Percentiles rank a stretch among this genome's conserved stretches.
These are phyloP conservation scores for Yamadazyma sp. DNA, from an alignment of 1,139 yeast genomes.

Conservation along the genomic window DNA sequence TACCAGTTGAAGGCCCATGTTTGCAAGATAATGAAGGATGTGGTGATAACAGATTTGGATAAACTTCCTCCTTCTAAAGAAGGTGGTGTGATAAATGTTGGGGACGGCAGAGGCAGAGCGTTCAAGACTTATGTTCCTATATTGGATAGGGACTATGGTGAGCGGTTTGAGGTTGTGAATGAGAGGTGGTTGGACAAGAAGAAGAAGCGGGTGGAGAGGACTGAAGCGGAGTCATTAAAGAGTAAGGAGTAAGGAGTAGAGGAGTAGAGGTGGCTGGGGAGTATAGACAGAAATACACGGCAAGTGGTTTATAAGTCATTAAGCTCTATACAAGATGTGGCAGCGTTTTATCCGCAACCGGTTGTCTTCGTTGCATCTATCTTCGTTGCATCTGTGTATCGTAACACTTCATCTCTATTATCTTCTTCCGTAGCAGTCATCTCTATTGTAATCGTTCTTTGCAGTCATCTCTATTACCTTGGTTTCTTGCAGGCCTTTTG, in stretches of 20 bases:
- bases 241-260: too few relatives aligned
- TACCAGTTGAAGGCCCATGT: conserved; percentile 36
- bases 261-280: too few relatives aligned
- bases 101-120: conserved; percentile 71
- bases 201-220: conserved; percentile 13
- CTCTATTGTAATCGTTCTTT: too few relatives aligned
- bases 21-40: conserved; percentile 28
- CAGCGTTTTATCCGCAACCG: too few relatives aligned
- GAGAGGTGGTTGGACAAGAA: conserved; percentile 56
- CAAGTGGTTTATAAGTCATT: too few relatives aligned
- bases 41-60: conserved; percentile 20
- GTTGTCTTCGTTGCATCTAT: too few relatives aligned
- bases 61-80: conserved; percentile 18
- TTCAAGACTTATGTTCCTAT: conserved; percentile 60
- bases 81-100: conserved; percentile 51
- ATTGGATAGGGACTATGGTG: conserved; percentile 56
- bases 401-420: too few relatives aligned
- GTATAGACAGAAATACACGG: too few relatives aligned
- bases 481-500: neutral
- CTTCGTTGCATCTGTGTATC: too few relatives aligned
- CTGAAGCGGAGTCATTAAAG: neutral
- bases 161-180: conserved; percentile 65
- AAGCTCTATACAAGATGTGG: too few relatives aligned
- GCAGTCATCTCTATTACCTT: too few relatives aligned
- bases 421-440: too few relatives aligned